phyloP scores from a whole-genome alignment of 345 rosid genomes.

The Ceriops zippeliana region DNA sequence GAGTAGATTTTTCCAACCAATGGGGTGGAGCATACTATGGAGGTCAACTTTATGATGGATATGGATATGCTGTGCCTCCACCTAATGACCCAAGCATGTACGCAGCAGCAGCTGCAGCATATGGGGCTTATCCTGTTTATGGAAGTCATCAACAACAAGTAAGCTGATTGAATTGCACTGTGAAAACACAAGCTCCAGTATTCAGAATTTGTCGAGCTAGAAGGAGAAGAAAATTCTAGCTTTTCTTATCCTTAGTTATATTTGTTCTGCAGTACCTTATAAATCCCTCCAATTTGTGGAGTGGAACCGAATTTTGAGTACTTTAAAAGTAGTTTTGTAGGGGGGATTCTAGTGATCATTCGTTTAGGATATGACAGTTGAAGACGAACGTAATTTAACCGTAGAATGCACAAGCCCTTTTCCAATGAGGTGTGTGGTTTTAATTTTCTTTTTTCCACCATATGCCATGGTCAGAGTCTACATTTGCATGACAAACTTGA shows the following conservation, averaged over 20 bases:
- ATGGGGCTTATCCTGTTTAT: constrained; percentile 73
- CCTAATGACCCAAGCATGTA: constrained; percentile 81
- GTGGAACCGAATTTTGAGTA: constrained; percentile 68
- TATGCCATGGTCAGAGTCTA: no score
- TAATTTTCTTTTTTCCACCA: no score
- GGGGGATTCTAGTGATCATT: constrained; percentile 42
- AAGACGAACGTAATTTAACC: no score
- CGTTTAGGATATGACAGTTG: constrained; percentile 9
- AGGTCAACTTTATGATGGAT: constrained; percentile 73
- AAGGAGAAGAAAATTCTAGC: constrained; percentile 25
- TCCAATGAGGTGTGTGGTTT: no score
- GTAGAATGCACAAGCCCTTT: no score
- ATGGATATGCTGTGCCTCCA: constrained; percentile 71
- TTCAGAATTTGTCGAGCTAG: constrained; percentile 20
- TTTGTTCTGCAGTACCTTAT: constrained; percentile 38
- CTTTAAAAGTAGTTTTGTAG: constrained; percentile 31
- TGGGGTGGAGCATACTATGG: constrained; percentile 78
- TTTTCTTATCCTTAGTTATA: constrained; percentile 18
- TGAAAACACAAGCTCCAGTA: constrained; percentile 19
- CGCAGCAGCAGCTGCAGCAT: constrained; percentile 50
- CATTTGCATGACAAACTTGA: no score
- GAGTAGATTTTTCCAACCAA: constrained; percentile 71
- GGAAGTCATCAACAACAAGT: constrained; percentile 91
- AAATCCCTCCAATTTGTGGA: constrained; percentile 43
- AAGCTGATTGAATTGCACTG: constrained; percentile 46